Conservation (phyloP, 805 yeast species). For the Nematodospora valgi region DNA sequence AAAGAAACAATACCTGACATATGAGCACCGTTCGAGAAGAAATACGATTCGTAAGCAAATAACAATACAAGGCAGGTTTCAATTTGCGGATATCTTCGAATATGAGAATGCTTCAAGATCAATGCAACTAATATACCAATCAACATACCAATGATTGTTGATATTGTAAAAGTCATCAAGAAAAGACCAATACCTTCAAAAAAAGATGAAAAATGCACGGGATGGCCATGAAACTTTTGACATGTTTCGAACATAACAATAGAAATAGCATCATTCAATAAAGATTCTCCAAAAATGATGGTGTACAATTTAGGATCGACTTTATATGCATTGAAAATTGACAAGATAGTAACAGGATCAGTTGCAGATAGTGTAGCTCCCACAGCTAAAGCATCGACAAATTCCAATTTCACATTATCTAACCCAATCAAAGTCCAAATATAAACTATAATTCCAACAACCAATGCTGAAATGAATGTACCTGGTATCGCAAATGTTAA, state of each 20-base stretch:
- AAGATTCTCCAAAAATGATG: conserved; percentile 93
- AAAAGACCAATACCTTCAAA: conserved; percentile 94
- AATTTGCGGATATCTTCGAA: conserved; percentile 92
- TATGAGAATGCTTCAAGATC: conserved; percentile 85
- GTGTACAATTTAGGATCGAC: conserved; percentile 98
- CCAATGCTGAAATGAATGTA: conserved; percentile 87
- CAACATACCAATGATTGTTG: conserved; percentile 83
- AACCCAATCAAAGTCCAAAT: conserved; percentile 90
- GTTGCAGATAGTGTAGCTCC: conserved; percentile 98
- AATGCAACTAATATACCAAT: conserved; percentile 89
- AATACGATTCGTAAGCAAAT: conserved; percentile 93
- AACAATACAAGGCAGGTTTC: conserved; percentile 90
- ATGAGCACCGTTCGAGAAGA: conserved; percentile 97
- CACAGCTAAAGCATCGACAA: conserved; percentile 95
- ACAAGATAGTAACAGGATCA: conserved; percentile 94
- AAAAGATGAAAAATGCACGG: conserved; percentile 66
- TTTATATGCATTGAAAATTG: conserved; percentile 94
- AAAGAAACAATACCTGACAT: conserved; percentile 98
- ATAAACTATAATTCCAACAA: conserved; percentile 81
- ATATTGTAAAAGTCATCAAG: conserved; percentile 87
- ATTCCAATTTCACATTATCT: conserved; percentile 83
- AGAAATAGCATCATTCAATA: conserved; percentile 94
- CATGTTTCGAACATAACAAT: conserved; percentile 99
- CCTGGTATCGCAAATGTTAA: conserved; percentile 96
- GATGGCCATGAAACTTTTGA: conserved; percentile 88